These are phyloP conservation scores for Agrocybe praecox DNA, from an alignment of 768 basidiomycete genomes.

Conservation along the genomic window DNA sequence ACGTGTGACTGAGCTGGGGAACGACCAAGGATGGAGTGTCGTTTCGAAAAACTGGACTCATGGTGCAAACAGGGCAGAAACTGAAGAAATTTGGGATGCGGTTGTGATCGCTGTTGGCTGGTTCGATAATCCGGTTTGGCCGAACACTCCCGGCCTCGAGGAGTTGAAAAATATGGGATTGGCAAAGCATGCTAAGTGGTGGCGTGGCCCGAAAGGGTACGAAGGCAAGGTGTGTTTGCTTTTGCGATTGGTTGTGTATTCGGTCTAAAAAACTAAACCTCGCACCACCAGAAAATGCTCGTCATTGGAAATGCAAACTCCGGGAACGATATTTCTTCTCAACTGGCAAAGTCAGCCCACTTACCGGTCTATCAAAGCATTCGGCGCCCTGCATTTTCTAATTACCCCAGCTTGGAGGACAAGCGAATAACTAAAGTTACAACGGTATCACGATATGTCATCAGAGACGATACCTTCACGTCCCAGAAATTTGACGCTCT, in stretches of 20 bases:
- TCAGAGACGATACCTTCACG: not conserved
- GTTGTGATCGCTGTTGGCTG: conserved; percentile 49
- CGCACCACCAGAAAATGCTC: conserved; percentile 38
- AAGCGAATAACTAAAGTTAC: conserved; percentile 44
- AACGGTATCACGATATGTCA: conserved; percentile 36
- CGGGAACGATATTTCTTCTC: conserved; percentile 53
- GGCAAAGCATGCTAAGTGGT: conserved; percentile 44
- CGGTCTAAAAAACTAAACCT: not conserved
- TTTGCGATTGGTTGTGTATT: not conserved
- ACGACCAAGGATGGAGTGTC: conserved; percentile 40
- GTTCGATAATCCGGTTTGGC: conserved; percentile 49
- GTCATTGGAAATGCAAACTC: conserved; percentile 57
- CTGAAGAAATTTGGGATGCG: conserved; percentile 48
- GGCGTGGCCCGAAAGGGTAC: conserved; percentile 39
- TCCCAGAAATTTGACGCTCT: conserved; percentile 32
- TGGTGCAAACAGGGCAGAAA: conserved; percentile 15
- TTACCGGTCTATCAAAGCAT: conserved; percentile 49
- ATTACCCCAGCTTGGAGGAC: conserved; percentile 44
- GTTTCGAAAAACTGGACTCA: conserved; percentile 36
- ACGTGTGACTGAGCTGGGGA: conserved; percentile 35
- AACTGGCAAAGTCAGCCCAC: conserved; percentile 38
- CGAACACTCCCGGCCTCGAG: conserved; percentile 42
- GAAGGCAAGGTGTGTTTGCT: conserved; percentile 33
- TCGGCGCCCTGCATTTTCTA: conserved; percentile 39
- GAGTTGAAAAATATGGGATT: conserved; percentile 32